Evolutionary conservation across 1,284 basidiomycete genomes (phyloP), one percentile per base, ranked within the genome.

Genomic region (Somion occarium): DNA sequence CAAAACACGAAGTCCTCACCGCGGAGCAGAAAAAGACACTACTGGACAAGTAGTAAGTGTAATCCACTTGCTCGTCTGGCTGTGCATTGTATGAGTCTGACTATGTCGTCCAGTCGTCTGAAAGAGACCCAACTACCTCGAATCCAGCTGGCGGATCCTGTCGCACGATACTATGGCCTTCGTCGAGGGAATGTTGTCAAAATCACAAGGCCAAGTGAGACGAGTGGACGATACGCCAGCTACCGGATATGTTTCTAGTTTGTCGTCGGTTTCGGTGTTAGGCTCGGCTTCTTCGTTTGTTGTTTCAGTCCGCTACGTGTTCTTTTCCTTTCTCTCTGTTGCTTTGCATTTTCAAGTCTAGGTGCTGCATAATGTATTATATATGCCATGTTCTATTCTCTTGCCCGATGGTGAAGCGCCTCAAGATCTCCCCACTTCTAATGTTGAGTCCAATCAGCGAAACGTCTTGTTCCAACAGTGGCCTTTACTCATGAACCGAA

Each of bases 41-140:
- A 49, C 75, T 99, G 54, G 84, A 90, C 68, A 88, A 90, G 80
- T 99, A 99, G 95, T 98, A 63, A 63, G 93, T 83, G 15, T 3
- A 13, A 30, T 23, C 24, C 38, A 37, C 46, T 27, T 43, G 26
- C 57, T n/a, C n/a, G n/a, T n/a, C n/a, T n/a, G n/a, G n/a, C n/a
- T n/a, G 49, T 54, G 52, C 46, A 39, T 59, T 11, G n/a, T 38
- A 20, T 54, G 37, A 44, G 48, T 27, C 13, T 38, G 30, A 5
- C 50, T 57, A 41, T 39, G 43, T 38, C 18, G 54, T 37, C 30
- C 56, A 97, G 95, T 71, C 95, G 97, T 55, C 73, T 99, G 57
- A 98, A 98, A 69, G 97, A 99, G 65, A 98, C 95, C 1, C 97
- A 99, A 66, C 78, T 99, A 54, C 97, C 97, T 47, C 88, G 97